These are phyloP conservation scores for Penicillium sp. DNA, from an alignment of 2,329 filamentous ascomycete species.

Conservation along the genomic window DNA sequence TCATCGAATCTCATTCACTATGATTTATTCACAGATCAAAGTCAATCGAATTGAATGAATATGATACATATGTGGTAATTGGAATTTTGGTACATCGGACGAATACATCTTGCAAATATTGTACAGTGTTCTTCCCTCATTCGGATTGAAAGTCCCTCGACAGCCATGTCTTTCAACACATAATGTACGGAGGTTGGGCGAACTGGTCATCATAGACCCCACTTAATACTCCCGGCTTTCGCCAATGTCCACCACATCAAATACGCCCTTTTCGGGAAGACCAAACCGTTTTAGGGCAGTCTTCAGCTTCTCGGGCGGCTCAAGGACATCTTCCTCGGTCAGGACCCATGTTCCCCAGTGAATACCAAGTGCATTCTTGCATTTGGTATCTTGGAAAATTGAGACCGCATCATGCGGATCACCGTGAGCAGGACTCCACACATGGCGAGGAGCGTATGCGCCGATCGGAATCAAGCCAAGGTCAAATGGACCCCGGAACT, in stretches of 20 bases:
- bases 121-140: background rate
- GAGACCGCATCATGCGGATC: conserved; percentile 86
- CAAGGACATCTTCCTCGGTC: conserved; percentile 79
- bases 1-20: background rate
- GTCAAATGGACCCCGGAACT: conserved; percentile 80
- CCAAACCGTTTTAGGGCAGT: conserved; percentile 69
- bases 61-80: background rate
- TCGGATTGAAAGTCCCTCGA: background rate
- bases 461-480: conserved; percentile 92
- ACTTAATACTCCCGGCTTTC: conserved; percentile 73
- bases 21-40: background rate
- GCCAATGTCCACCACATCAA: conserved; percentile 81
- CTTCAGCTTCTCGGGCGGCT: conserved; percentile 73
- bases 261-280: conserved; percentile 69
- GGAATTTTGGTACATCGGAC: background rate
- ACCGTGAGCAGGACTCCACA: conserved; percentile 81
- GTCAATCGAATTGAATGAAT: background rate
- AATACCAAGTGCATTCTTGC: conserved; percentile 76
- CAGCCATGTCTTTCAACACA: background rate
- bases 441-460: conserved; percentile 65
- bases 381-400: conserved; percentile 82
- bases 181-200: background rate
- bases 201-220: background rate
- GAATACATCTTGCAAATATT: background rate
- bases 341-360: conserved; percentile 92